A percentile compares a stretch with the other conserved stretches of the same genome.
Evolutionary conservation across 345 rosid species (phyloP).

Genomic region (Dipteronia dyeriana): DNA sequence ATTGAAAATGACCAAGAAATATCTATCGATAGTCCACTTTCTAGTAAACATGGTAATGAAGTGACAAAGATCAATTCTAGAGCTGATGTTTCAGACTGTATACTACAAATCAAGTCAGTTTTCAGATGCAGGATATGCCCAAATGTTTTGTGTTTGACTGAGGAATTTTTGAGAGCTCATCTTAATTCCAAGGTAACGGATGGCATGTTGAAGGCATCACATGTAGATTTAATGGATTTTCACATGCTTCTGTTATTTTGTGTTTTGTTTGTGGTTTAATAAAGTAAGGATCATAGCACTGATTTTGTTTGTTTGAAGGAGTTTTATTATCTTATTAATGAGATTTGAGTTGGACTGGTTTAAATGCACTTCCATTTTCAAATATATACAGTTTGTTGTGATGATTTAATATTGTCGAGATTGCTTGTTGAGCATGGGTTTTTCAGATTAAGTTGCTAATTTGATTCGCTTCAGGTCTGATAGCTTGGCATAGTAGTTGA

Average conservation of each 20-base stretch:
- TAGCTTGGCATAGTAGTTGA: background rate
- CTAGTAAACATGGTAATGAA: background rate
- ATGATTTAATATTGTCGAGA: too few relatives aligned
- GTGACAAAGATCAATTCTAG: background rate
- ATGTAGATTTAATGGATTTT: background rate
- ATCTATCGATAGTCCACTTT: too few relatives aligned
- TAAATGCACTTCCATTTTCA: too few relatives aligned
- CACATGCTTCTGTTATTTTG: background rate
- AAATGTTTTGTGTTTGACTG: conserved; percentile 64
- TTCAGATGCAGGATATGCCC: conserved; percentile 90
- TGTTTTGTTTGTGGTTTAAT: background rate
- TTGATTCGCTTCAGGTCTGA: background rate
- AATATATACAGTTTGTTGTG: too few relatives aligned
- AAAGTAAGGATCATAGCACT: too few relatives aligned
- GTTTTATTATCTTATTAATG: too few relatives aligned
- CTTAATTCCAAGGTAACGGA: conserved; percentile 72
- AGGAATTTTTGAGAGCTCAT: conserved; percentile 64
- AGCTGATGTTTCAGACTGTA: conserved; percentile 45
- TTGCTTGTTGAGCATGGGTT: too few relatives aligned
- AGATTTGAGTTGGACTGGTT: too few relatives aligned
- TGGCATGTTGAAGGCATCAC: background rate
- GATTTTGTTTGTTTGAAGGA: too few relatives aligned
- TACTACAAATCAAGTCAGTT: conserved; percentile 67
- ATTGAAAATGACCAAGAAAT: too few relatives aligned
- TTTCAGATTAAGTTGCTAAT: too few relatives aligned